Evolutionary conservation across 805 yeast species (phyloP), one percentile per base, ranked within the genome.

Genomic region (Candida ulmi): DNA sequence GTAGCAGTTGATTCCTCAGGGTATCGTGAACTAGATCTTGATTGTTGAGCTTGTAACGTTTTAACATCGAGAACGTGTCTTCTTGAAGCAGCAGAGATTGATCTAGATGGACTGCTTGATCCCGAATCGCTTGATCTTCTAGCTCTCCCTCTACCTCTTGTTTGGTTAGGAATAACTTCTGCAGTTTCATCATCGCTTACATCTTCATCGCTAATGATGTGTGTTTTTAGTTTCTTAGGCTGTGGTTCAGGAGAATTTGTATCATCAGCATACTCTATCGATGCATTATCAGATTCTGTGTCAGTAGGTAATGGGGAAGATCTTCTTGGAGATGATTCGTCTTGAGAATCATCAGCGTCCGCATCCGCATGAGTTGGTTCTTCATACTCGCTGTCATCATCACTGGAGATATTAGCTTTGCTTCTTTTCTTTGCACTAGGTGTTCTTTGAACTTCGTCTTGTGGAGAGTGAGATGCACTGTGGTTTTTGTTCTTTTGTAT

Each of bases 1-100:
- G 75, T 52, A 0, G 78, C 74, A 8, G 35, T 33, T 5, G 18
- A 5, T 11, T 28, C 43, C 6, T 37, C 3, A 4, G 33, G 30
- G 9, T 9, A 8, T 11, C 21, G 24, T 8, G 43, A 36, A 9
- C 19, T 23, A 17, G 44, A 11, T 38, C 50, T 21, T 41, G 42
- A 39, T 33, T 34, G 39, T 15, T 39, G 38, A 3, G 28, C 24
- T 32, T 35, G 28, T n/a, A 45, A 27, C 3, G 36, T 35, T 2
- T 38, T 25, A 5, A 43, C 24, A 23, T 36, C 32, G 16, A 43
- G 30, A 12, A 36, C 37, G 34, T 43, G 48, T 21, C 36, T 19
- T 16, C 36, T 36, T 12, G 35, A 13, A 2, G 28, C 12, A 2
- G 43, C 38, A 1, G 44, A 38, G 4, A 26, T 42, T 39, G 19